Conservation (phyloP, 1,139 yeast genomes). For the Geotrichum cucujoidarum region DNA sequence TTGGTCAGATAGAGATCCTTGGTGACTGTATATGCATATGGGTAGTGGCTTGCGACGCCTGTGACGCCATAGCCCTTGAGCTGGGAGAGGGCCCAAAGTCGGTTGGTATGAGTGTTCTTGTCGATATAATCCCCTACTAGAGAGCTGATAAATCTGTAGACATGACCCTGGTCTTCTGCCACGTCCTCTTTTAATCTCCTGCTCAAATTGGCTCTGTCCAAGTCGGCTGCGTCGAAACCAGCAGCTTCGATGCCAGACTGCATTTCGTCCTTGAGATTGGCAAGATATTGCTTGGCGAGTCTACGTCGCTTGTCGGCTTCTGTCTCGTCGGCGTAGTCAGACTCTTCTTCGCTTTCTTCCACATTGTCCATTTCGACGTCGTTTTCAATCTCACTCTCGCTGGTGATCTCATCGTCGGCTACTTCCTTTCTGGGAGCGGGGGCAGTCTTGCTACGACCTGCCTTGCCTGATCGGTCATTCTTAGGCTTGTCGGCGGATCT, state of each 20-base stretch:
- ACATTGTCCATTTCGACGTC: constrained; percentile 23
- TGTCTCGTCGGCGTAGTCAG: constrained; percentile 55
- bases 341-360: constrained; percentile 29
- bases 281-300: constrained; percentile 87
- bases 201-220: constrained; percentile 80
- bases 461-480: constrained; percentile 10
- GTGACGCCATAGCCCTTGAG: constrained; percentile 32
- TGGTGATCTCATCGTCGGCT: constrained; percentile 34
- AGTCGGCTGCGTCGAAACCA: constrained; percentile 86
- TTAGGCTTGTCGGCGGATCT: constrained; percentile 16
- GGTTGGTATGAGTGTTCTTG: background rate
- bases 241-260: constrained; percentile 40
- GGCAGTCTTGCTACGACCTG: constrained; percentile 9
- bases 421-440: constrained; percentile 9
- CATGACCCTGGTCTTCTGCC: constrained; percentile 80
- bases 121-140: constrained; percentile 18
- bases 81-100: constrained; percentile 20
- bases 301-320: constrained; percentile 94
- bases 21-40: constrained; percentile 72
- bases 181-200: constrained; percentile 81
- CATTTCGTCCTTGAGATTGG: constrained; percentile 52
- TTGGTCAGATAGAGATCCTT: constrained; percentile 78
- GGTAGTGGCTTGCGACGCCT: constrained; percentile 48
- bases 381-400: constrained; percentile 27
- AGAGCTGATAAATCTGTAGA: constrained; percentile 62